phyloP scores from a whole-genome alignment of 257 asterid genomes.

The Galeopsis tetrahit region DNA sequence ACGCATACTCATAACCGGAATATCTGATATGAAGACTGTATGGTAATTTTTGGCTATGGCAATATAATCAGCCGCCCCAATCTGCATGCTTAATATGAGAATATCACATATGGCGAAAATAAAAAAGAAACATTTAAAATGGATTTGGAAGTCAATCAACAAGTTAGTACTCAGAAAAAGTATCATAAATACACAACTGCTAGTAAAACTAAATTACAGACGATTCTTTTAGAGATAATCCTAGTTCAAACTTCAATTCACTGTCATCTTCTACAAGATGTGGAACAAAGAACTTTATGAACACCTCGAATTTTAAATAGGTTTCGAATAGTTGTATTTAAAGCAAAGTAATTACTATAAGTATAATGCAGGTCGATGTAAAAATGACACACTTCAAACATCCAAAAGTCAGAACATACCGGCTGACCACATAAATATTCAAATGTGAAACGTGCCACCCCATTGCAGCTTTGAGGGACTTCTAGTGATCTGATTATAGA shows the following conservation, averaged over 20 bases:
- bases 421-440: slow-evolving; percentile 91
- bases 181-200: background rate
- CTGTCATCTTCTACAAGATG: background rate
- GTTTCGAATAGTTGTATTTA: background rate
- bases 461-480: slow-evolving; percentile 81
- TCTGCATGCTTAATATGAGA: slow-evolving; percentile 51
- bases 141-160: slow-evolving; percentile 18
- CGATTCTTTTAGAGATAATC: background rate
- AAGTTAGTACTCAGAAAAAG: background rate
- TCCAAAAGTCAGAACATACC: slow-evolving; percentile 48
- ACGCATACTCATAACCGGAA: slow-evolving; percentile 96
- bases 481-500: slow-evolving; percentile 67
- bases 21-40: slow-evolving; percentile 83
- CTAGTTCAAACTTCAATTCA: slow-evolving; percentile 1
- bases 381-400: slow-evolving; percentile 5
- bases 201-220: background rate
- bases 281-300: background rate
- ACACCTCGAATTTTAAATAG: background rate
- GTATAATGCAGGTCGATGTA: slow-evolving; percentile 6
- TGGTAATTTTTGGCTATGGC: slow-evolving; percentile 83
- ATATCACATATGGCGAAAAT: slow-evolving; percentile 2
- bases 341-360: background rate
- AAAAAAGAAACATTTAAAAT: background rate
- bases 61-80: slow-evolving; percentile 98
- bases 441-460: slow-evolving; percentile 80